A percentile compares a stretch with the other conserved stretches of the same genome.
Evolutionary conservation across 2,329 filamentous ascomycete species (phyloP).

Genomic region (Byssoonygena ceratinophila): DNA sequence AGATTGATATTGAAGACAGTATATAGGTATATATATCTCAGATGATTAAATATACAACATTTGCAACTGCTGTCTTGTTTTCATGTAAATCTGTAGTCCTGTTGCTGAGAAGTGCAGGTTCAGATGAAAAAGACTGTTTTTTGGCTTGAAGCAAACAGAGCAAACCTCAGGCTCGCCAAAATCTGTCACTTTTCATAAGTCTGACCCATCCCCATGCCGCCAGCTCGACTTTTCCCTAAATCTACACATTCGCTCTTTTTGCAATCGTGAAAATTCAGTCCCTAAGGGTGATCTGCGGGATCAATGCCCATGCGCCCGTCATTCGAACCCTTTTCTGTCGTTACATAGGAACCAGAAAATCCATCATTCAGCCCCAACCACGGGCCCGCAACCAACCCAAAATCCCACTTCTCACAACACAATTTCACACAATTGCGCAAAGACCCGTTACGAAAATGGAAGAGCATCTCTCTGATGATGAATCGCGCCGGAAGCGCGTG

Average conservation of each 20-base stretch:
- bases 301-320: background rate
- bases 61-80: too few species aligned
- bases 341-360: background rate
- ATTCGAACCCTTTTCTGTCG: background rate
- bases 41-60: too few species aligned
- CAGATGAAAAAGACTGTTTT: too few species aligned
- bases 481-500: constrained; percentile 18
- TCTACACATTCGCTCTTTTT: background rate
- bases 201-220: too few species aligned
- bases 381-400: background rate
- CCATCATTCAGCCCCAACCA: background rate
- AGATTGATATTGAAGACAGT: too few species aligned
- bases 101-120: too few species aligned
- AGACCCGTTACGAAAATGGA: constrained; percentile 6
- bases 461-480: constrained; percentile 4
- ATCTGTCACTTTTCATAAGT: too few species aligned
- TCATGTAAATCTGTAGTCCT: too few species aligned
- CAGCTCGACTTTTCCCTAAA: background rate
- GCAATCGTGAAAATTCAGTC: background rate
- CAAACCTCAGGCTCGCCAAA: too few species aligned
- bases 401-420: background rate
- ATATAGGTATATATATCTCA: too few species aligned
- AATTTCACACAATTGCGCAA: background rate
- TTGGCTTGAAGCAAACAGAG: too few species aligned
- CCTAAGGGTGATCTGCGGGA: background rate